These are phyloP conservation scores for Stagonosporopsis cucurbitacearum DNA, from an alignment of 2,329 filamentous ascomycete species.

Conservation along the genomic window DNA sequence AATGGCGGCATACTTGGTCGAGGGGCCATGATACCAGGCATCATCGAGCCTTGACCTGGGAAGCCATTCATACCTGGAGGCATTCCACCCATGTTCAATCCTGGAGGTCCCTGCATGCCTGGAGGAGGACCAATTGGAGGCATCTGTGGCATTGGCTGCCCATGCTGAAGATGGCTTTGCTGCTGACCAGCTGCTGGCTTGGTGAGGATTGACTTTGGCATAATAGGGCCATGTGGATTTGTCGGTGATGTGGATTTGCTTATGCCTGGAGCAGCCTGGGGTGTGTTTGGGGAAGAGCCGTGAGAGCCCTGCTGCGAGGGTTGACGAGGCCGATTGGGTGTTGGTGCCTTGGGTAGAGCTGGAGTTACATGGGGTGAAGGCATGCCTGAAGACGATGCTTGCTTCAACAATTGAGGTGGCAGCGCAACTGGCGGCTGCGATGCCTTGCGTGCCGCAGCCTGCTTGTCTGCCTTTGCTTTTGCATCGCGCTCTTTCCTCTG, in stretches of 20 bases:
- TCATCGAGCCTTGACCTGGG: constrained; percentile 61
- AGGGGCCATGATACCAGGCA: constrained; percentile 60
- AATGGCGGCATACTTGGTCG: constrained; percentile 65
- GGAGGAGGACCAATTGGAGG: constrained; percentile 67
- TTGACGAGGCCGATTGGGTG: constrained; percentile 77
- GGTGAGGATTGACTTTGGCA: constrained; percentile 66
- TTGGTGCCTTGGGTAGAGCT: constrained; percentile 80
- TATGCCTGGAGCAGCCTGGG: constrained; percentile 58
- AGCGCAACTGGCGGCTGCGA: constrained; percentile 56
- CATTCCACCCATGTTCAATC: constrained; percentile 54
- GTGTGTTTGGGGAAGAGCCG: constrained; percentile 71
- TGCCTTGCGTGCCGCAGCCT: constrained; percentile 41
- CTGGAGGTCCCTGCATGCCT: constrained; percentile 64
- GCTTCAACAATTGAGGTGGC: constrained; percentile 61
- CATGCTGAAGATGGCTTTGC: constrained; percentile 56
- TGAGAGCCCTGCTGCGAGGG: constrained; percentile 79
- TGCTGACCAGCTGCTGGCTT: constrained; percentile 63
- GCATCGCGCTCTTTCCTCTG: constrained; percentile 69
- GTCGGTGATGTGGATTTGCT: constrained; percentile 65
- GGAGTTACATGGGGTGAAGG: constrained; percentile 87
- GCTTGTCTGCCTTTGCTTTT: constrained; percentile 52
- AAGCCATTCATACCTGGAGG: constrained; percentile 57
- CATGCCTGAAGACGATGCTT: constrained; percentile 59
- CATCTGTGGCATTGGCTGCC: constrained; percentile 66
- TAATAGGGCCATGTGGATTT: constrained; percentile 70